A percentile compares a stretch with the other conserved stretches of the same genome.
Conservation (phyloP, 495 filamentous ascomycete species). For the Neurospora sp. region DNA sequence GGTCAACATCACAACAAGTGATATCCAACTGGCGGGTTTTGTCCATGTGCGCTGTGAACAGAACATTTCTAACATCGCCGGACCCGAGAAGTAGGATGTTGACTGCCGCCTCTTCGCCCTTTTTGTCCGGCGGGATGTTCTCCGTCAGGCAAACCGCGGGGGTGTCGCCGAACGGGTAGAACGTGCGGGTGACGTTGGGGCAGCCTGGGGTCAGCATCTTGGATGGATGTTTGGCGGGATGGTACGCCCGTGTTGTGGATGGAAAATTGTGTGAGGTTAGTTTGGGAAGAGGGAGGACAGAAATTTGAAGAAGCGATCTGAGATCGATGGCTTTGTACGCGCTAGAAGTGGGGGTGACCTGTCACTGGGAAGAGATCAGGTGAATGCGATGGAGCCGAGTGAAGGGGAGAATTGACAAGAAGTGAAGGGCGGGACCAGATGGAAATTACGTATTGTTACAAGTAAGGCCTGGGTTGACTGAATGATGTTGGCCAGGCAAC, state of each 20-base stretch:
- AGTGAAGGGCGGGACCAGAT: neutral
- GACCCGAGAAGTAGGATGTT: slow-evolving; percentile 24
- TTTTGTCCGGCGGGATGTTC: slow-evolving; percentile 15
- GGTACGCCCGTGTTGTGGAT: neutral
- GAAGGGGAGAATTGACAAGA: neutral
- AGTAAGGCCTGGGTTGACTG: neutral
- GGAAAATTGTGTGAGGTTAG: neutral
- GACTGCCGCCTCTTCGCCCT: neutral
- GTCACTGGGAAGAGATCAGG: neutral
- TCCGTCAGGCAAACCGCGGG: slow-evolving; percentile 20
- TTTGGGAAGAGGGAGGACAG: no score
- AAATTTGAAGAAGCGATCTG: no score
- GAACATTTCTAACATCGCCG: slow-evolving; percentile 21
- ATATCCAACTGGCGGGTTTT: slow-evolving; percentile 17
- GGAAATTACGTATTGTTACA: neutral
- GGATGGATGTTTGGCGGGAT: neutral
- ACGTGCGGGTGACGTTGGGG: neutral
- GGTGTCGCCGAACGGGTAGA: slow-evolving; percentile 21
- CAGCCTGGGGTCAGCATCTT: neutral
- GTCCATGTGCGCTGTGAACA: slow-evolving; percentile 19
- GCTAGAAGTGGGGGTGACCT: neutral
- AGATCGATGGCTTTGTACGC: neutral
- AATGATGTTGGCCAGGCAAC: neutral
- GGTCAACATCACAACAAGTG: slow-evolving; percentile 21
- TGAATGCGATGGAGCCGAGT: neutral